These are phyloP conservation scores for Pyronema omphalodes DNA, from an alignment of 495 filamentous ascomycete genomes.

Conservation along the genomic window DNA sequence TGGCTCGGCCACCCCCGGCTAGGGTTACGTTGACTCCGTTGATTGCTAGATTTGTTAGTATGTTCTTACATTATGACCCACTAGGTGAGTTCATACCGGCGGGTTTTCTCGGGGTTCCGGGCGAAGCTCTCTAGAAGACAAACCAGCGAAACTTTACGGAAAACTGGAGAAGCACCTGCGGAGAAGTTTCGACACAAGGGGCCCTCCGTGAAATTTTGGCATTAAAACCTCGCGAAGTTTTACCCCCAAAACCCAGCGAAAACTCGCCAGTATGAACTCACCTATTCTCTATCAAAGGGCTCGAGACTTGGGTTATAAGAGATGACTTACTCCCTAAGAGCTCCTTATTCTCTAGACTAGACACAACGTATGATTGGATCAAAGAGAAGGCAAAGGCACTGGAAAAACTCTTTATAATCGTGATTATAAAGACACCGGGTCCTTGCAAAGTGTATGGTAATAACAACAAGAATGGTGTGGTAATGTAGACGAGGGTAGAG, in stretches of 20 bases:
- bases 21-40: constrained; percentile 76
- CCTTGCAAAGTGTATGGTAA: constrained; percentile 21
- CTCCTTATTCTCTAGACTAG: constrained; percentile 43
- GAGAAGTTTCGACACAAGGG: too few species aligned
- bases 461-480: constrained; percentile 38
- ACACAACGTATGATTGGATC: too few species aligned
- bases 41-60: constrained; percentile 40
- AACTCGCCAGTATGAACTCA: too few species aligned
- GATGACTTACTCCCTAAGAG: constrained; percentile 71
- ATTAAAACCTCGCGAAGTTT: too few species aligned
- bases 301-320: constrained; percentile 29
- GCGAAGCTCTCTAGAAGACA: too few species aligned
- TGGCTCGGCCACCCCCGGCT: constrained; percentile 56
- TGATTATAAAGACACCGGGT: constrained; percentile 32
- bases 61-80: background rate
- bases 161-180: too few species aligned
- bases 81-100: too few species aligned
- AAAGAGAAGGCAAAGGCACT: constrained; percentile 70
- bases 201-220: too few species aligned
- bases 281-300: constrained; percentile 8
- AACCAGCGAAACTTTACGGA: too few species aligned
- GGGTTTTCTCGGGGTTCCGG: too few species aligned
- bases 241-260: too few species aligned
- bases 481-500: constrained; percentile 50
- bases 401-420: constrained; percentile 49